These are phyloP conservation scores for Corylus heterophylla DNA, from an alignment of 306 rosid genomes.

Conservation along the genomic window DNA sequence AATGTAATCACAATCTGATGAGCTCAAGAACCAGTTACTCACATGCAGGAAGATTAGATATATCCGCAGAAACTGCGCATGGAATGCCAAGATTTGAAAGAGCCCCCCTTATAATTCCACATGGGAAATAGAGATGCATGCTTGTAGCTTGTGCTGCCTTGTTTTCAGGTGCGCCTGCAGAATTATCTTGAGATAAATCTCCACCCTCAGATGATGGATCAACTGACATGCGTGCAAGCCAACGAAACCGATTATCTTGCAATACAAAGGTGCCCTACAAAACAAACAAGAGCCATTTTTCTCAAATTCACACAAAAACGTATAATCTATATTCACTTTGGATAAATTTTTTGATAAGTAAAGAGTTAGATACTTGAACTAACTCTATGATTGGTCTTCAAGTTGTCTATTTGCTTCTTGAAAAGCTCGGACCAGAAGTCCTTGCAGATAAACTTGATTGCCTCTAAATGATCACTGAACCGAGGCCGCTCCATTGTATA, in stretches of 20 bases:
- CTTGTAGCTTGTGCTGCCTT: slow-evolving; percentile 69
- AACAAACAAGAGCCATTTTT: slow-evolving; percentile 13
- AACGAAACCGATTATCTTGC: slow-evolving; percentile 87
- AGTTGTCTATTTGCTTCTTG: slow-evolving; percentile 97
- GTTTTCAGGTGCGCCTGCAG: slow-evolving; percentile 52
- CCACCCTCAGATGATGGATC: slow-evolving; percentile 65
- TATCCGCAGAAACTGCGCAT: slow-evolving; percentile 94
- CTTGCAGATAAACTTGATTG: slow-evolving; percentile 96
- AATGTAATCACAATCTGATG: slow-evolving; percentile 7
- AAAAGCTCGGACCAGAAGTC: slow-evolving; percentile 98
- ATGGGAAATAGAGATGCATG: slow-evolving; percentile 95
- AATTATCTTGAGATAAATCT: slow-evolving; percentile 47
- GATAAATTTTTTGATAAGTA: not conserved
- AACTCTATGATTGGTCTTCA: slow-evolving; percentile 94
- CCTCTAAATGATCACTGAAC: slow-evolving; percentile 89
- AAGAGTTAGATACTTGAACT: slow-evolving; percentile 16
- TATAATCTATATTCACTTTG: slow-evolving; percentile 2
- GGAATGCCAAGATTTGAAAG: slow-evolving; percentile 95
- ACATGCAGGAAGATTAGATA: slow-evolving; percentile 92
- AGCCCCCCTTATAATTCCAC: slow-evolving; percentile 96
- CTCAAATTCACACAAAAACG: slow-evolving; percentile 16
- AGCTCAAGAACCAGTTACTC: slow-evolving; percentile 31
- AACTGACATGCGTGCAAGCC: slow-evolving; percentile 82
- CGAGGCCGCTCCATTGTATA: slow-evolving; percentile 96
- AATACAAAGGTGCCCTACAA: slow-evolving; percentile 92